phyloP scores from a whole-genome alignment of 1,139 yeast species.

The Groenewaldozyma sp. region DNA sequence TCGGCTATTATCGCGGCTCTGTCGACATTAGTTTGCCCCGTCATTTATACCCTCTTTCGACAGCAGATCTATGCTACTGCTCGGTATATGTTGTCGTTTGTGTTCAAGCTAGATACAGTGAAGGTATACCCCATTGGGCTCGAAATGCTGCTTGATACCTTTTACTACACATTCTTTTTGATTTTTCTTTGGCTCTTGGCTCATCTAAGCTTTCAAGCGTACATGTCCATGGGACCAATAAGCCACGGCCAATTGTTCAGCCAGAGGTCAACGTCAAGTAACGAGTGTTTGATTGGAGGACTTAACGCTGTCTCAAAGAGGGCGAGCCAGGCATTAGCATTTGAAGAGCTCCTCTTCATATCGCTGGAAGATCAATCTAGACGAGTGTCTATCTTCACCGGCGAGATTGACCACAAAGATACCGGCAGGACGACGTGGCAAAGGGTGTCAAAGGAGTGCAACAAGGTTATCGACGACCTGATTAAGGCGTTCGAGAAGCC shows the following conservation, averaged over 20 bases:
- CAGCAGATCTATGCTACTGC: conserved; percentile 37
- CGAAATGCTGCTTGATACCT: conserved; percentile 30
- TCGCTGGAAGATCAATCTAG: conserved; percentile 25
- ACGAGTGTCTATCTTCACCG: conserved; percentile 26
- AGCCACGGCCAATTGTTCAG: conserved; percentile 67
- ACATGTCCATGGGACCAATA: conserved; percentile 74
- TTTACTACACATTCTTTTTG: conserved; percentile 35
- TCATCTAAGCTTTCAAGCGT: conserved; percentile 59
- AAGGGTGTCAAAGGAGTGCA: conserved; percentile 18
- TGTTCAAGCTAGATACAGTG: conserved; percentile 26
- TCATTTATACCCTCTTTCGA: conserved; percentile 40
- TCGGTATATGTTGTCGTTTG: conserved; percentile 22
- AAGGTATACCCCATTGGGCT: conserved; percentile 36
- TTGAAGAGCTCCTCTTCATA: conserved; percentile 30
- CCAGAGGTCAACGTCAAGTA: conserved; percentile 58
- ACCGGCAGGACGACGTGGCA: conserved; percentile 20
- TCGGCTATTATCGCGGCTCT: conserved; percentile 24
- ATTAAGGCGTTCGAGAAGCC: conserved; percentile 9
- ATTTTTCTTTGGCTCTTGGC: conserved; percentile 50
- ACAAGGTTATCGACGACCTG: conserved; percentile 12
- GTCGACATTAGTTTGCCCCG: conserved; percentile 35
- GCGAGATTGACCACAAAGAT: conserved; percentile 26
- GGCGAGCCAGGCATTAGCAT: conserved; percentile 39
- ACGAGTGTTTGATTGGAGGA: conserved; percentile 68
- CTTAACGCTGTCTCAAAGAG: conserved; percentile 42